Evolutionary conservation across 2,329 filamentous ascomycete genomes (phyloP), one percentile per base, ranked within the genome.

Genomic region (Shiraia bambusicola): DNA sequence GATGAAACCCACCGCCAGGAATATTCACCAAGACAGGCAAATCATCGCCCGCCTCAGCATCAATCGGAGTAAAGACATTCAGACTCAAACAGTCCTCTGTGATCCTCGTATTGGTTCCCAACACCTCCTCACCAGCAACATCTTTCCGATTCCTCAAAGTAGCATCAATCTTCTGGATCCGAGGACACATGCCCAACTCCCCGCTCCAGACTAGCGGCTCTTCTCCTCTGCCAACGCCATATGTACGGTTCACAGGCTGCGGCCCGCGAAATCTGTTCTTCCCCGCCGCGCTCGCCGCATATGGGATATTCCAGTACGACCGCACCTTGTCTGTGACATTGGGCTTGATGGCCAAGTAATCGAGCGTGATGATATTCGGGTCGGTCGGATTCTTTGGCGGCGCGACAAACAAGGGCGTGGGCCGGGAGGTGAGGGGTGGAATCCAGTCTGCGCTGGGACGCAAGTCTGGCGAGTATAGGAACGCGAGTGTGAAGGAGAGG

Each of bases 1-100:
- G 40, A 37, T 72, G 70, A 56, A 72, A 72, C 0, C 70, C 70
- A 29, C 69, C 72, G 5, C 72, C 72, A 15, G 73, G 73, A 55
- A 74, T 74, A 46, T 73, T 74, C 1, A 76, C 67, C 14, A 71
- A 52, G 1, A 73, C 70, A 22, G 69, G 55, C 10, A 65, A 36
- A 27, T 65, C 61, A 17, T 65, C 62, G 9, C 62, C 62, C 19
- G 61, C 38, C 34, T 64, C 53, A 9, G 62, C 62, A 42, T 65
- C 62, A 25, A 58, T 49, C 3, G 62, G 62, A 24, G 58, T 58
- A 37, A 65, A 65, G 7, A 65, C 62, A 29, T 65, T 64, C 14
- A 75, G 54, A 49, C 69, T 74, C 51, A 76, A 45, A 37, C 73
- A 76, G 19, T 76, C 71, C 38, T 65, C 62, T 1, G 59, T 65